Conservation (phyloP, 768 basidiomycete genomes). For the Suillus occidentalis region DNA sequence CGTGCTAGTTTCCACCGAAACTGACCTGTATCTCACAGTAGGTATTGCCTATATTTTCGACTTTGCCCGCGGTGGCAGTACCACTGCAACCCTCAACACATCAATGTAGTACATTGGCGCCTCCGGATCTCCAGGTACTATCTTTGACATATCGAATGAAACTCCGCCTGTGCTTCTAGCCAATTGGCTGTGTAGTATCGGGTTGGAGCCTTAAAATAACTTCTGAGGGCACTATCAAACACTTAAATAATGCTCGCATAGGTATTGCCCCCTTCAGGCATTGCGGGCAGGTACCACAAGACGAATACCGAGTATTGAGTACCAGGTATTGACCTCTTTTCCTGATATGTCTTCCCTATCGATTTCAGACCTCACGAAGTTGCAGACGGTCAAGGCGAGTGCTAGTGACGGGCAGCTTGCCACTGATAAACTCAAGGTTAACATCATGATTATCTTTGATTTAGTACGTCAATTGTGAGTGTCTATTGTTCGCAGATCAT, state of each 20-base stretch:
- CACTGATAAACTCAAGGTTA: too few relatives aligned
- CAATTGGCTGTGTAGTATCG: background rate
- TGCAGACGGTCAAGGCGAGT: slow-evolving; percentile 10
- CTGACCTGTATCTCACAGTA: background rate
- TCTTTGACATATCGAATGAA: background rate
- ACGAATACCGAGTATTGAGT: background rate
- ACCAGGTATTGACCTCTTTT: background rate
- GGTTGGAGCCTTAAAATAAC: background rate
- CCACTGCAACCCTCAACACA: background rate
- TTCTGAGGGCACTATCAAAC: background rate
- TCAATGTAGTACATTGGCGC: background rate
- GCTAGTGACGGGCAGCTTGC: too few relatives aligned
- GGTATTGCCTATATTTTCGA: background rate
- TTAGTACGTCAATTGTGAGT: too few relatives aligned
- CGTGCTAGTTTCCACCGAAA: background rate
- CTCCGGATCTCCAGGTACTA: background rate
- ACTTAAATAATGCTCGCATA: background rate
- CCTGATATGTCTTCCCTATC: slow-evolving; percentile 3
- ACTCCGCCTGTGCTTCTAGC: background rate
- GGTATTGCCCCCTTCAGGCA: background rate
- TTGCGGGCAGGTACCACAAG: background rate
- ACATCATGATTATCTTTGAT: too few relatives aligned
- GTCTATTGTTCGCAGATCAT: background rate
- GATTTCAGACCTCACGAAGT: slow-evolving; percentile 7
- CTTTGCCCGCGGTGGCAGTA: background rate